Evolutionary conservation across 2,329 filamentous ascomycete species (phyloP), one percentile per base, ranked within the genome.

Genomic region (Fusarium cyanostomum): DNA sequence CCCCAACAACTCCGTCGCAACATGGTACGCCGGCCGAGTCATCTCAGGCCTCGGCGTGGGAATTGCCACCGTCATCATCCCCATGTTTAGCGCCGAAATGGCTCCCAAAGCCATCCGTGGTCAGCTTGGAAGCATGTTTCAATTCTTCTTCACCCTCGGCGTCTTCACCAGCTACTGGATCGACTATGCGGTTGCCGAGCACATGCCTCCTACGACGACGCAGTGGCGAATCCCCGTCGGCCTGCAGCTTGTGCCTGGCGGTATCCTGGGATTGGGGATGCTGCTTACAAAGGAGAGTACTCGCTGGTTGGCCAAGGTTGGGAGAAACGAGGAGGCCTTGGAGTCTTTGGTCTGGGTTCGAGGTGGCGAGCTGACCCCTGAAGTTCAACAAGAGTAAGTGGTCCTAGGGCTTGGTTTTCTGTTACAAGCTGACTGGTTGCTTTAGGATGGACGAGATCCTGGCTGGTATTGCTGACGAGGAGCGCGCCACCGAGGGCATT

Each of bases 191-290:
- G 81, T 82, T 6, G 64, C 71, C 3, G 72, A 75, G 34, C 74
- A 80, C 44, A 70, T 83, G 21, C 55, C 71, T 0, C 38, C 71
- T 1, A 73, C 72, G 0, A 80, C 79, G 0, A 70, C 67, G 8
- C 82, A 84, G 66, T 84, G 82, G 82, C 81, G 82, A 58, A 78
- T 84, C 13, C 80, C 82, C 7, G 76, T 81, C 4, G 77, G 75
- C 2, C 71, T 83, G 13, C 80, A 84, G 64, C 74, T 84, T 7
- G 73, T 84, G 1, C 80, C 80, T 0, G 81, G 79, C 3, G 80
- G 74, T 3, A 68, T 84, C 6, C 68, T 84, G 8, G 78, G 80
- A 0, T 56, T 82, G 15, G 81, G 81, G 0, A 83, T 83, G 80
- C 69, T 82, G 5, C 74, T 82, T 3, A 78, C 80, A 18, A 80